Evolutionary conservation across 2,329 filamentous ascomycete genomes (phyloP).

Genomic region (Paradendryphiella salina): DNA sequence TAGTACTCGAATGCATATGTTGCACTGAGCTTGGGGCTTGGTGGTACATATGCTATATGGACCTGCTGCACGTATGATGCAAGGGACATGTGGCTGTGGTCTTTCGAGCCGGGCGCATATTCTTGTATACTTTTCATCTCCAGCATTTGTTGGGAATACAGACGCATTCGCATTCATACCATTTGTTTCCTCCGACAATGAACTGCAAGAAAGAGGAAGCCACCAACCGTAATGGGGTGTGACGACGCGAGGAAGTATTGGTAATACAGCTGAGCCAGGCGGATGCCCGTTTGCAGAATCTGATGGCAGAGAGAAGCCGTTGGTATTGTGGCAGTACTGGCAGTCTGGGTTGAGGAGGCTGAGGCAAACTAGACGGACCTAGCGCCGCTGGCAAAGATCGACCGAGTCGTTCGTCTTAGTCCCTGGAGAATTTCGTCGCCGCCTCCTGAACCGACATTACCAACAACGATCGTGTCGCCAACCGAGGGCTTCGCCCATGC

Average conservation of each 20-base stretch:
- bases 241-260: not conserved
- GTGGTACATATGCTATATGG: conserved; percentile 15
- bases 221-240: not conserved
- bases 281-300: not conserved
- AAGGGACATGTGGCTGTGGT: conserved; percentile 7
- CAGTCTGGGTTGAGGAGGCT: conserved; percentile 1
- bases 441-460: conserved; percentile 2
- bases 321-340: conserved; percentile 1
- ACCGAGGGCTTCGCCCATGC: not conserved
- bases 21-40: conserved; percentile 4
- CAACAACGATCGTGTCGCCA: not conserved
- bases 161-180: not conserved
- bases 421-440: conserved; percentile 1
- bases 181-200: no score
- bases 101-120: conserved; percentile 1
- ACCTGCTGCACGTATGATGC: conserved; percentile 8
- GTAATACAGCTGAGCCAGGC: not conserved
- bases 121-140: conserved; percentile 7
- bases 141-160: not conserved
- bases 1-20: conserved; percentile 2
- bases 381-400: conserved; percentile 8
- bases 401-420: conserved; percentile 14
- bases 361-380: conserved; percentile 7
- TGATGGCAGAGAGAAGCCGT: conserved; percentile 3
- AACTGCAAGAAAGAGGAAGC: not conserved